These are phyloP conservation scores for Camelina sativa DNA, from an alignment of 345 rosid species.

Conservation along the genomic window DNA sequence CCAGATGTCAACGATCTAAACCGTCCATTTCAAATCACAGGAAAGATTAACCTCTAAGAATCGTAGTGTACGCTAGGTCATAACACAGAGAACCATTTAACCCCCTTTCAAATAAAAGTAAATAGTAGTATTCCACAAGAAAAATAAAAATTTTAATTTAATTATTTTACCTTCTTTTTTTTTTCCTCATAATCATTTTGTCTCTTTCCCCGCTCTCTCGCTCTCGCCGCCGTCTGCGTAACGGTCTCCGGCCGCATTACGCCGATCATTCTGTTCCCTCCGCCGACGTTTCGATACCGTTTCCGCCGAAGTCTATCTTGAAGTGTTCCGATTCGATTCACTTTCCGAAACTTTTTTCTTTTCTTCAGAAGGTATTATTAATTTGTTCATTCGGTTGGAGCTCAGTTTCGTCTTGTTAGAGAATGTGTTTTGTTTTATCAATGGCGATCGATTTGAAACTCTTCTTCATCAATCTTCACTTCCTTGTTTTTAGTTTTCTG, in stretches of 20 bases:
- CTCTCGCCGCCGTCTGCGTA: conserved; percentile 57
- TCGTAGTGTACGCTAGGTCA: neutral
- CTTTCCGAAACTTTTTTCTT: conserved; percentile 8
- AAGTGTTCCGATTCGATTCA: conserved; percentile 28
- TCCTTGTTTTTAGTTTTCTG: conserved; percentile 17
- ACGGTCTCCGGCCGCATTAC: conserved; percentile 45
- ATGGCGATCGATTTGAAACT: conserved; percentile 27
- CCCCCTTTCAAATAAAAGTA: conserved; percentile 16
- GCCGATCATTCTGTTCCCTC: conserved; percentile 35
- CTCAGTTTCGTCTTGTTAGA: conserved; percentile 13
- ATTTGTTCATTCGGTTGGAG: conserved; percentile 16
- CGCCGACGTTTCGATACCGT: conserved; percentile 20
- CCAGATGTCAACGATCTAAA: neutral
- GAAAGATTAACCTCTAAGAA: neutral
- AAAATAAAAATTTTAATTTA: conserved; percentile 15
- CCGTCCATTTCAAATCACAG: conserved; percentile 17
- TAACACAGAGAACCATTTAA: neutral
- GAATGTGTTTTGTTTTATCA: conserved; percentile 6
- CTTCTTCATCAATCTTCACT: neutral
- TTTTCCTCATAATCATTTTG: conserved; percentile 21
- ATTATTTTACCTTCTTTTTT: conserved; percentile 1
- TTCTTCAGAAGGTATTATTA: conserved; percentile 27
- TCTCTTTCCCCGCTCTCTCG: conserved; percentile 45
- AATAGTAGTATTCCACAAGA: conserved; percentile 6
- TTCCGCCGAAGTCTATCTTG: neutral